These are phyloP conservation scores for Cyclotella kingstonii DNA, from an alignment of 108 stramenopile genomes.

Conservation along the genomic window DNA sequence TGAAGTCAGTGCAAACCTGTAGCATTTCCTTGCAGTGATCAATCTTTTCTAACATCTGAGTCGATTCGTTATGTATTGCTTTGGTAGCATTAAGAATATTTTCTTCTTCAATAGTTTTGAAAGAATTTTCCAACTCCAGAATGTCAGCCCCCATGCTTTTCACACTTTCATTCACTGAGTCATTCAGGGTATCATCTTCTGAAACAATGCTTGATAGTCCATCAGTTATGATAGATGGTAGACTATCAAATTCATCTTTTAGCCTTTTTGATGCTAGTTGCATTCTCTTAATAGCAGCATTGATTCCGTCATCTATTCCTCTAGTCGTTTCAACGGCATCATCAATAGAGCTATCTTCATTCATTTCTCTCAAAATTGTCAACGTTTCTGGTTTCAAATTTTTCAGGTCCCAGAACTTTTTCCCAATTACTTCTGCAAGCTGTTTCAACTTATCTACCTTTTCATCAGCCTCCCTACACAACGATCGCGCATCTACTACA, in stretches of 20 bases:
- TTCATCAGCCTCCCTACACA: slow-evolving; percentile 40
- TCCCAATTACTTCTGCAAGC: slow-evolving; percentile 6
- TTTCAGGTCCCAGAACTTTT: slow-evolving; percentile 22
- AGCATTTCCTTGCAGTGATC: slow-evolving; percentile 46
- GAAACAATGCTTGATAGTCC: slow-evolving; percentile 17
- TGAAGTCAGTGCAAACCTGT: slow-evolving; percentile 9
- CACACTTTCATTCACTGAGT: not conserved
- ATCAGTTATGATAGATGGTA: slow-evolving; percentile 44
- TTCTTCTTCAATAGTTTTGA: slow-evolving; percentile 34
- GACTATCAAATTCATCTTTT: slow-evolving; percentile 36
- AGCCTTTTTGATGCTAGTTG: slow-evolving; percentile 30
- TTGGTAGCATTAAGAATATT: slow-evolving; percentile 32
- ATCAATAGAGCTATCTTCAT: slow-evolving; percentile 25
- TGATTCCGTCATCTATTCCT: slow-evolving; percentile 47
- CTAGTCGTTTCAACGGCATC: slow-evolving; percentile 39
- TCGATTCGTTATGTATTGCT: slow-evolving; percentile 20
- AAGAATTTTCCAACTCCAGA: slow-evolving; percentile 28
- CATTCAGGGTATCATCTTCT: slow-evolving; percentile 2
- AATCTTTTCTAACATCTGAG: slow-evolving; percentile 28
- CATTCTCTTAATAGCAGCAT: slow-evolving; percentile 30
- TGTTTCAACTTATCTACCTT: slow-evolving; percentile 25
- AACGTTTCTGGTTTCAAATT: slow-evolving; percentile 19
- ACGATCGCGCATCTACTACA: slow-evolving; percentile 27
- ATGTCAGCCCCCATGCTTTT: slow-evolving; percentile 14
- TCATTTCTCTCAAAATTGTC: slow-evolving; percentile 18